Evolutionary conservation across 768 basidiomycete genomes (phyloP).

Genomic region (Gelatoporia subvermispora): DNA sequence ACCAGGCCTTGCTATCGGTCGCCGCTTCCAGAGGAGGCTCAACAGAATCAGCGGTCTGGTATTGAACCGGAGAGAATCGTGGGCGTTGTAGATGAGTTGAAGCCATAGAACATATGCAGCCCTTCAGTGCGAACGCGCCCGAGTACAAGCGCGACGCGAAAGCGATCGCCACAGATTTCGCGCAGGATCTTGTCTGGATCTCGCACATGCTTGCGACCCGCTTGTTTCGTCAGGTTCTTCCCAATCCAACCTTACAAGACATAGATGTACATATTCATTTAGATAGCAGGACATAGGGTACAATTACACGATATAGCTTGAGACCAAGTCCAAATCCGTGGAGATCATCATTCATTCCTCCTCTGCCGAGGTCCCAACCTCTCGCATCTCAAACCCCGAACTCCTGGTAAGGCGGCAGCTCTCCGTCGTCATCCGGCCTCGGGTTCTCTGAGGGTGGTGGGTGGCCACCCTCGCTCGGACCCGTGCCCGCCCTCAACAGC

Average conservation of each 20-base stretch:
- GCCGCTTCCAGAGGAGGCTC: not conserved
- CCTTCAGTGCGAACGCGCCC: too few relatives aligned
- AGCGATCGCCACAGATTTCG: too few relatives aligned
- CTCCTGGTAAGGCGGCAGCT: constrained; percentile 43
- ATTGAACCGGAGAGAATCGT: constrained; percentile 5
- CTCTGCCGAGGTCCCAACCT: not conserved
- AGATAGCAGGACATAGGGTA: too few relatives aligned
- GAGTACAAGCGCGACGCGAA: too few relatives aligned
- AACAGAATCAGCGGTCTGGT: not conserved
- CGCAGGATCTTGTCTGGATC: too few relatives aligned
- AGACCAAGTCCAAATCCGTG: not conserved
- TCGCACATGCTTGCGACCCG: too few relatives aligned
- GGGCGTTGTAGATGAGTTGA: constrained; percentile 1
- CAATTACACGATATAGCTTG: not conserved
- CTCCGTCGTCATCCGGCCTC: constrained; percentile 24
- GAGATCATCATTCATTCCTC: too few relatives aligned
- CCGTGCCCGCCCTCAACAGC: constrained; percentile 26
- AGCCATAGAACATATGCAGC: not conserved
- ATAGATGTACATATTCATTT: too few relatives aligned
- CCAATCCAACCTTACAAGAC: too few relatives aligned
- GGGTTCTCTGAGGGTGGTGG: constrained; percentile 25
- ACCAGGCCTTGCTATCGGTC: constrained; percentile 14
- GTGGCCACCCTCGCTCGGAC: constrained; percentile 6
- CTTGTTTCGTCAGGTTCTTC: too few relatives aligned
- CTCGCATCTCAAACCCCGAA: constrained; percentile 15